Evolutionary conservation across 768 basidiomycete species (phyloP).

Genomic region (Boletellus emodensis): DNA sequence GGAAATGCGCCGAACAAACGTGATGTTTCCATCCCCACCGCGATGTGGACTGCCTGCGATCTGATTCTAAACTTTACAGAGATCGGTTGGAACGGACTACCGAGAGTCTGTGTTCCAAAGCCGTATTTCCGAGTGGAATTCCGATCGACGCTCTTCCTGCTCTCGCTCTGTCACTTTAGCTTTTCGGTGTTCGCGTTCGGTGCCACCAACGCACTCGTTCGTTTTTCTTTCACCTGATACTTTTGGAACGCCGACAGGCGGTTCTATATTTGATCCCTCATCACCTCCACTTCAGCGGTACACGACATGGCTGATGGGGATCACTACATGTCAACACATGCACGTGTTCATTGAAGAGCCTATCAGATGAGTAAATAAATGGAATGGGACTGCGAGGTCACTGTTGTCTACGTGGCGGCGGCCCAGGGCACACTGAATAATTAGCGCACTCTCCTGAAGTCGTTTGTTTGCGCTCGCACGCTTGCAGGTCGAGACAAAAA

Average conservation of each 20-base stretch:
- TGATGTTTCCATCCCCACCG: constrained; percentile 5
- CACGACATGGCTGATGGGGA: too few species aligned
- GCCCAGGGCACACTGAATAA: too few species aligned
- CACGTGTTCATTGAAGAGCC: too few species aligned
- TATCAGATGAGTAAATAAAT: too few species aligned
- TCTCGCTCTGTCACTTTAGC: constrained; percentile 11
- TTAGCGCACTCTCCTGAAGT: too few species aligned
- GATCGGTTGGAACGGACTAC: constrained; percentile 25
- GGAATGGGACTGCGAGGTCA: too few species aligned
- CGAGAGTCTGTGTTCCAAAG: constrained; percentile 8
- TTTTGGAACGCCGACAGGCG: constrained; percentile 33
- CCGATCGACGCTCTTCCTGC: constrained; percentile 10
- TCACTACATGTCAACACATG: too few species aligned
- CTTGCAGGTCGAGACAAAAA: too few species aligned
- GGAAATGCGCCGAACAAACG: background rate
- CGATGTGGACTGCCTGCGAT: constrained; percentile 29
- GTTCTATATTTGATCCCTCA: constrained; percentile 36
- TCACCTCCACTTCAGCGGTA: constrained; percentile 1
- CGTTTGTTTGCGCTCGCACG: too few species aligned
- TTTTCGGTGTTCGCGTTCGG: constrained; percentile 7
- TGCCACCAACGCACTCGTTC: background rate
- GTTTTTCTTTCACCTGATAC: constrained; percentile 36
- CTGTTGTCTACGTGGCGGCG: too few species aligned
- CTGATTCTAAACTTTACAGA: constrained; percentile 23
- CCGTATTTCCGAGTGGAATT: constrained; percentile 18